Conservation (phyloP, 1,139 yeast genomes). For the Protomyces macrosporus region DNA sequence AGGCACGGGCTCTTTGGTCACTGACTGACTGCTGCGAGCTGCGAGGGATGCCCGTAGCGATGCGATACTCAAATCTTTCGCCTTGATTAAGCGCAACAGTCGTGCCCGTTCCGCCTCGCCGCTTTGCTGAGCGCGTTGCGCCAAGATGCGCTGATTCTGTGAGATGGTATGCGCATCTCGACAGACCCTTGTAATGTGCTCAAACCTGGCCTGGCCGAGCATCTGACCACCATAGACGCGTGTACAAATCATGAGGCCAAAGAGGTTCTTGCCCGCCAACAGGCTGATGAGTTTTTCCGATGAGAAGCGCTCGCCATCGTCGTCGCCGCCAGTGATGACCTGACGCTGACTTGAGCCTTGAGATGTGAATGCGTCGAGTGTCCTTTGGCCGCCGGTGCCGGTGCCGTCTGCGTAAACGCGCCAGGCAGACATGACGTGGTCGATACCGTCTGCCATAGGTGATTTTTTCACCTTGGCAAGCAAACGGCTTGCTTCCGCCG, state of each 20-base stretch:
- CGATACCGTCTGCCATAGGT: background rate
- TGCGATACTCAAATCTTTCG: background rate
- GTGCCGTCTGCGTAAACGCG: background rate
- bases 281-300: slow-evolving; percentile 17
- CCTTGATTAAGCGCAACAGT: slow-evolving; percentile 1
- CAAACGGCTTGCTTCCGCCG: background rate
- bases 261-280: slow-evolving; percentile 1
- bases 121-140: background rate
- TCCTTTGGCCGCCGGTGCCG: background rate
- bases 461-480: background rate
- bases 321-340: slow-evolving; percentile 15
- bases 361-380: background rate
- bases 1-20: too few relatives aligned
- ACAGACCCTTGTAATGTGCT: slow-evolving; percentile 25
- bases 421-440: slow-evolving; percentile 17
- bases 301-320: slow-evolving; percentile 28
- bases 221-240: slow-evolving; percentile 26
- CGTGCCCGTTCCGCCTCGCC: background rate
- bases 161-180: slow-evolving; percentile 10
- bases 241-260: slow-evolving; percentile 19
- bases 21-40: background rate
- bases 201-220: slow-evolving; percentile 27
- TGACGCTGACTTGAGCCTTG: background rate
- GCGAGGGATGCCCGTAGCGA: background rate
- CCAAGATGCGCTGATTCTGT: slow-evolving; percentile 2